Evolutionary conservation across 1,284 basidiomycete genomes (phyloP).

Genomic region (Ganoderma lingzhi): DNA sequence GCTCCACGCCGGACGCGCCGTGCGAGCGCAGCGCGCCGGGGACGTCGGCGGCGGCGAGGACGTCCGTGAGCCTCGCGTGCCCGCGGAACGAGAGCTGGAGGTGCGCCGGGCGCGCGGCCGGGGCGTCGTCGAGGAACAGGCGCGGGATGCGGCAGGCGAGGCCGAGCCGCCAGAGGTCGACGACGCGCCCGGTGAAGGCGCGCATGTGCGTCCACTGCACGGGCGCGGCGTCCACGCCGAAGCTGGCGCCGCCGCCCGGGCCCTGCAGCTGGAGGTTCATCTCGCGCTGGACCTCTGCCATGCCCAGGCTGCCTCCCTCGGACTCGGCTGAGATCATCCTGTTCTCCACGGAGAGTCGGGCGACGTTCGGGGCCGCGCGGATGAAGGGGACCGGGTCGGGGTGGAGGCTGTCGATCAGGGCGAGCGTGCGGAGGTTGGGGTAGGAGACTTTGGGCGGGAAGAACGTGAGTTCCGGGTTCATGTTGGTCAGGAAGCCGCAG

Average conservation of each 20-base stretch:
- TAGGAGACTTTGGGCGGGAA: not conserved
- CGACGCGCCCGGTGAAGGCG: not conserved
- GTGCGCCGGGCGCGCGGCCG: not conserved
- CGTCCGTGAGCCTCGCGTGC: not conserved
- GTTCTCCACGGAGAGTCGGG: not conserved
- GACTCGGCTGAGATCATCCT: too few relatives aligned
- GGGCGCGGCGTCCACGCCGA: not conserved
- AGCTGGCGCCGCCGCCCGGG: not conserved
- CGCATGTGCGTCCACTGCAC: not conserved
- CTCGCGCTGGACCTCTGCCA: not conserved
- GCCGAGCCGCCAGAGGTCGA: slow-evolving; percentile 7
- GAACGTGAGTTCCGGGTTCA: not conserved
- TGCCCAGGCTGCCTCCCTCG: too few relatives aligned
- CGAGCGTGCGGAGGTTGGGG: not conserved
- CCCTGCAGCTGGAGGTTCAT: not conserved
- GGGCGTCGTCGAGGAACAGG: not conserved
- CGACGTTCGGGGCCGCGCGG: not conserved
- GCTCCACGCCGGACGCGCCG: not conserved
- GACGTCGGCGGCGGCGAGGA: not conserved
- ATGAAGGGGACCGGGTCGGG: slow-evolving; percentile 1
- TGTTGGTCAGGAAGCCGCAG: not conserved
- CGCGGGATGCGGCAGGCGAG: not conserved
- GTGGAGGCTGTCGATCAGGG: not conserved
- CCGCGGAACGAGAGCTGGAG: not conserved
- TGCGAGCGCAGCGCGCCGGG: not conserved